Percentiles rank a stretch among this genome's conserved stretches.
Evolutionary conservation across 2,329 filamentous ascomycete genomes (phyloP).

Genomic region (Botrytis sinoallii): DNA sequence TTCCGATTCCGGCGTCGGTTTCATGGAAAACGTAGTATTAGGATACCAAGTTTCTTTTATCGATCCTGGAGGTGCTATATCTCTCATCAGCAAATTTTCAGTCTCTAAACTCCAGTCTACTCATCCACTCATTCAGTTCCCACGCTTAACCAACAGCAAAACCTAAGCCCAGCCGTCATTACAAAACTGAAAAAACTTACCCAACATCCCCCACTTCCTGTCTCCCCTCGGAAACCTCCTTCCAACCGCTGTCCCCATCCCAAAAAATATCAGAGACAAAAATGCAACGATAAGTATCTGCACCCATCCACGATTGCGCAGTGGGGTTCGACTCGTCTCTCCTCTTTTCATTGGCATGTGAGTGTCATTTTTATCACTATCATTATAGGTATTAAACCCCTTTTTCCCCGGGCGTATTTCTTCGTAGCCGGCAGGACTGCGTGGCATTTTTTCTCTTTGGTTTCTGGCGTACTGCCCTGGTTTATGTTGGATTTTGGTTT

Average conservation of each 20-base stretch:
- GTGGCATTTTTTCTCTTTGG: neutral
- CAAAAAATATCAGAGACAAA: neutral
- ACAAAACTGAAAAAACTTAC: neutral
- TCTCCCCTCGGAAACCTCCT: neutral
- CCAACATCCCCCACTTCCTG: neutral
- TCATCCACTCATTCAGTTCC: neutral
- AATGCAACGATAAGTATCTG: neutral
- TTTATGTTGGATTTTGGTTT: neutral
- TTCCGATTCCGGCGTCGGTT: constrained; percentile 15
- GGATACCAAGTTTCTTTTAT: constrained; percentile 18
- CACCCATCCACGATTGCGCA: neutral
- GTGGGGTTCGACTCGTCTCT: neutral
- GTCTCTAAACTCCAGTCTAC: too few relatives aligned
- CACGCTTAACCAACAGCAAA: neutral
- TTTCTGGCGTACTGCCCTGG: neutral
- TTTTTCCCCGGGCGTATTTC: neutral
- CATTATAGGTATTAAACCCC: neutral
- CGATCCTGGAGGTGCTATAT: constrained; percentile 11
- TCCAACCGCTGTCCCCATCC: neutral
- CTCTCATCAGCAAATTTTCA: neutral
- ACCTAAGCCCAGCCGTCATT: neutral
- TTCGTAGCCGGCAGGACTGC: neutral
- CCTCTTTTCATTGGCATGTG: neutral
- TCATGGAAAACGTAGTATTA: constrained; percentile 14
- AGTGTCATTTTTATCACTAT: neutral